Conservation (phyloP, 495 filamentous ascomycete species). For the Xylaria acuta region DNA sequence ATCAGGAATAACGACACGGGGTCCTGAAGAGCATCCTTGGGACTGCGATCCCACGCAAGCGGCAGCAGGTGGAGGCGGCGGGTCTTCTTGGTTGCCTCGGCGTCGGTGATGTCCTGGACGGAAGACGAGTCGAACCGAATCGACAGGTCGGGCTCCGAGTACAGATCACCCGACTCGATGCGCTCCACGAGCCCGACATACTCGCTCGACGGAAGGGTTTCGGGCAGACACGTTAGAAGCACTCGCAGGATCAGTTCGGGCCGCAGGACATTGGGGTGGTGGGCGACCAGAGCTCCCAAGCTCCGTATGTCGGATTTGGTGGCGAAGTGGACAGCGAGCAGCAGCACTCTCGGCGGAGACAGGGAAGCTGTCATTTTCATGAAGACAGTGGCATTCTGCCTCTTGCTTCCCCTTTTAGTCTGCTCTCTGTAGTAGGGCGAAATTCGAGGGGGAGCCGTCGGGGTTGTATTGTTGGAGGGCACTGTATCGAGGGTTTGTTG, state of each 20-base stretch:
- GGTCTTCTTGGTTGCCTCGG: constrained; percentile 70
- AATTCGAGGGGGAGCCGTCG: not conserved
- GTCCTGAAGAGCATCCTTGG: constrained; percentile 57
- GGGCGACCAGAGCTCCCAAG: constrained; percentile 66
- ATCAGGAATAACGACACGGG: constrained; percentile 73
- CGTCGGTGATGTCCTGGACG: constrained; percentile 67
- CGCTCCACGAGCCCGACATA: constrained; percentile 68
- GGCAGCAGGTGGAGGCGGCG: constrained; percentile 73
- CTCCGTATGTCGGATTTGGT: constrained; percentile 62
- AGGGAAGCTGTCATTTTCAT: constrained; percentile 52
- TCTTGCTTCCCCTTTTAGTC: not conserved
- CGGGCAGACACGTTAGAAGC: constrained; percentile 83
- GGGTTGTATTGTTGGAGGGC: not conserved
- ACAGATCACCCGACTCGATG: constrained; percentile 54
- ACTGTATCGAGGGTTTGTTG: not conserved
- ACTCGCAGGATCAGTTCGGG: constrained; percentile 77
- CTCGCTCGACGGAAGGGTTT: constrained; percentile 67
- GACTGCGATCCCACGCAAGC: constrained; percentile 57
- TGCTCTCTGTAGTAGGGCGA: not conserved
- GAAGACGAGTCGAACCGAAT: constrained; percentile 62
- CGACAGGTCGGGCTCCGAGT: constrained; percentile 35
- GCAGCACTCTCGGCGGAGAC: constrained; percentile 64
- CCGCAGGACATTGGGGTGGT: constrained; percentile 62
- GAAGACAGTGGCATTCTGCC: constrained; percentile 27
- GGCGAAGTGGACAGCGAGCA: constrained; percentile 69